Evolutionary conservation across 2,329 filamentous ascomycete species (phyloP), one percentile per base, ranked within the genome.

Genomic region (Amauroascus verrucosus): DNA sequence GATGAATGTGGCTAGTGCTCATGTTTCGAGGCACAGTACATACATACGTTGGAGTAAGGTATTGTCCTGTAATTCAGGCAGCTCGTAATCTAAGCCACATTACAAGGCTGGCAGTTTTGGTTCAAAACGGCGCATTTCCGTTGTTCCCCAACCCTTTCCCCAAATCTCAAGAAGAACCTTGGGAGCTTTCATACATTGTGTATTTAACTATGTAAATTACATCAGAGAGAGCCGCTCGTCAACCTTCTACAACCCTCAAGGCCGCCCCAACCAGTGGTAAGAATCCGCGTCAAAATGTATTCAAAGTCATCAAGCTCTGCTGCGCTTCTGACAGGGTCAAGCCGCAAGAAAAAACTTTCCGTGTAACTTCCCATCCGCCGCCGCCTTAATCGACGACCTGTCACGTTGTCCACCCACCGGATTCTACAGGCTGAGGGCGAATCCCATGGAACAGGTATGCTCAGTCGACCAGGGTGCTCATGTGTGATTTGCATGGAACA

Each of bases 321-420:
- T 14, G 13, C 5, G 8, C 6, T 14, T 9, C n/a, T 38, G 35
- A 18, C 35, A 16, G 11, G 35, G 35, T 18, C 14, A 6, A 18
- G 35, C 9, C 35, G 8, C 33, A 35, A 18, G 16, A 13, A n/a
- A 22, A 18, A 18, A 38, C 18, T 16, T 9, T 13, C 33, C 33
- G 32, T 49, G 33, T 40, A 38, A 38, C 48, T 41, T n/a, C n/a
- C 18, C 28, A 51, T 37, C 9, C 20, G 28, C 11, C 13, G 3
- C 24, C 24, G 13, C 13, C 22, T 45, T 24, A 16, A 26, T 43
- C 5, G 20, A 13, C 13, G 20, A 43, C 37, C 37, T 13, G 40
- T 51, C 49, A 51, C 49, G 49, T 51, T 51, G 49, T 20, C 9
- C 30, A 40, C 49, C 37, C 49, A 37, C 38, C 40, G 28, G 38